Evolutionary conservation across 164 flowering plant genomes (phyloP), one percentile per base, ranked within the genome.

Genomic region (Taxillus chinensis): DNA sequence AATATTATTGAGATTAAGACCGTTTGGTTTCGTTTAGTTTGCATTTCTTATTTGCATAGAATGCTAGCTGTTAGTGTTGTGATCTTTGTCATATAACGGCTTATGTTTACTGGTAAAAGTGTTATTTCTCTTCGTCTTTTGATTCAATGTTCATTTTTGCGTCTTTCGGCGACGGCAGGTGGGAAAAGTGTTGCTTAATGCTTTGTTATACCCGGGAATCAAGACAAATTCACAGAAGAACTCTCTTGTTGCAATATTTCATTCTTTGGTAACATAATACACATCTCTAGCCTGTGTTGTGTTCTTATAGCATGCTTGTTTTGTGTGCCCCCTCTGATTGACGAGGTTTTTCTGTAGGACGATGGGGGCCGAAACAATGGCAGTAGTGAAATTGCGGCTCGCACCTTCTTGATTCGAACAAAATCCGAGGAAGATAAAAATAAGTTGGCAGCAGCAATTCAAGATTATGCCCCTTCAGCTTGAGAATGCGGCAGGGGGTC

Each of bases 121-220:
- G n/a, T n/a, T n/a, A n/a, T n/a, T n/a, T n/a, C n/a, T n/a, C n/a
- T n/a, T n/a, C n/a, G n/a, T n/a, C n/a, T n/a, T n/a, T n/a, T n/a
- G n/a, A n/a, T 27, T 0, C 27, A 27, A 27, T 49, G 27, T 61
- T 65, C 41, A 53, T 49, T 56, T 62, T 16, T 53, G 55, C 6
- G 17, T 42, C 54, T 41, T 64, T 48, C 61, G 8, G 43, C 55
- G 37, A 12, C 70, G 71, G 74, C 85, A 93, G 99, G 96, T 86
- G 27, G 99, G 99, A 42, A 91, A 68, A 71, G 63, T 93, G 57
- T 68, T 84, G 77, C 96, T 93, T 56, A 93, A 93, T 77, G 99
- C 99, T 43, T 78, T 81, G 73, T 41, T 93, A 45, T 93, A 93
- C 71, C 81, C 96, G 54, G 96, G 96, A 66, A 90, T 93, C 84